Evolutionary conservation across 495 filamentous ascomycete genomes (phyloP).

Genomic region (Hyaloscypha hepaticicola): DNA sequence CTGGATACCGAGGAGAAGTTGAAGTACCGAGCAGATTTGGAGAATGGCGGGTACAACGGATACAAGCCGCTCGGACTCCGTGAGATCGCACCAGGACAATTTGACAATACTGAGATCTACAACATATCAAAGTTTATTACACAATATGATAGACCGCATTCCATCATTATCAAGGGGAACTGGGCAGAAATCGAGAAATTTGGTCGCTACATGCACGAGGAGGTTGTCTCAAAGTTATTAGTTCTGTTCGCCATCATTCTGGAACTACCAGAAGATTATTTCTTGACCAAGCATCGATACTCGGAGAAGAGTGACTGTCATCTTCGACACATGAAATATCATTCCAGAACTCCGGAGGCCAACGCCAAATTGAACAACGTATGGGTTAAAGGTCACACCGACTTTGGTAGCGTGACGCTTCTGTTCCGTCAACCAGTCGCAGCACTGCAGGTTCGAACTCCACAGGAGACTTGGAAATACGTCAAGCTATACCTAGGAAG

Average conservation of each 20-base stretch:
- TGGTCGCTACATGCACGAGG: slow-evolving; percentile 41
- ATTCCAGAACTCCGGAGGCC: slow-evolving; percentile 42
- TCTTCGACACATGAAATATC: slow-evolving; percentile 57
- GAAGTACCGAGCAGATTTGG: slow-evolving; percentile 47
- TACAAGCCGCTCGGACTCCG: slow-evolving; percentile 37
- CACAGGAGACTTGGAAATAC: slow-evolving; percentile 42
- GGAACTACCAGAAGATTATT: slow-evolving; percentile 48
- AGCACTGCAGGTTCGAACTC: slow-evolving; percentile 47
- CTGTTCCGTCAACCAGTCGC: slow-evolving; percentile 55
- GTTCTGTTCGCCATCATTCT: slow-evolving; percentile 49
- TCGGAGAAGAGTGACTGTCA: slow-evolving; percentile 45
- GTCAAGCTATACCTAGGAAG: slow-evolving; percentile 45
- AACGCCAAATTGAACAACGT: slow-evolving; percentile 44
- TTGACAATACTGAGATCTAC: slow-evolving; percentile 55
- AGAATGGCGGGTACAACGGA: slow-evolving; percentile 47
- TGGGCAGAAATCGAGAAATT: slow-evolving; percentile 48
- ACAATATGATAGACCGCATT: slow-evolving; percentile 43
- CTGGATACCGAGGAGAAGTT: slow-evolving; percentile 56
- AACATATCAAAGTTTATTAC: slow-evolving; percentile 56
- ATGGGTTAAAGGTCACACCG: slow-evolving; percentile 51
- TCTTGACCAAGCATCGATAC: slow-evolving; percentile 51
- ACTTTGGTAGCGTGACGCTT: slow-evolving; percentile 52
- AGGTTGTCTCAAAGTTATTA: slow-evolving; percentile 46
- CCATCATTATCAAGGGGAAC: slow-evolving; percentile 41
- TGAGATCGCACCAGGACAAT: slow-evolving; percentile 31